These are phyloP conservation scores for Entophlyctis luteolus DNA, from an alignment of 192 early-diverging fungal genomes.

Conservation along the genomic window DNA sequence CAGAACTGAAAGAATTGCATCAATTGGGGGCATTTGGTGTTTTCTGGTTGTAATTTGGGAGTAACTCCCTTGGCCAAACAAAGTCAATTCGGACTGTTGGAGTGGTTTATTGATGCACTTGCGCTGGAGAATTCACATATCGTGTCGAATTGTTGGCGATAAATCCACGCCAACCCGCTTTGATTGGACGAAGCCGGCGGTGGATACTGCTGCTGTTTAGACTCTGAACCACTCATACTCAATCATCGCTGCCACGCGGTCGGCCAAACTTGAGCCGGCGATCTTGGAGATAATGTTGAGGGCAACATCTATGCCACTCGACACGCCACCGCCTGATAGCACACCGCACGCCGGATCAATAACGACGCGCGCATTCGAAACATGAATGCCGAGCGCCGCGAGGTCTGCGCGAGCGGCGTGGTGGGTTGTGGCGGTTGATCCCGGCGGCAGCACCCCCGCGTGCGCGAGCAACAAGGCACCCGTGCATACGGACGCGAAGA, in stretches of 20 bases:
- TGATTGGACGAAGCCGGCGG: too few relatives aligned
- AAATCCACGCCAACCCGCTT: too few relatives aligned
- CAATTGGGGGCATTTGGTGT: not conserved
- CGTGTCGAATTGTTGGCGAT: too few relatives aligned
- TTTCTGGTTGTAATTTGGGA: not conserved
- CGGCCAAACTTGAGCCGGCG: not conserved
- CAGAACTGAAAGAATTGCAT: constrained; percentile 48
- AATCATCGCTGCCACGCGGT: not conserved
- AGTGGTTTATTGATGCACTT: too few relatives aligned
- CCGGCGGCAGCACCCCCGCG: not conserved
- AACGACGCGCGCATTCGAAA: constrained; percentile 7
- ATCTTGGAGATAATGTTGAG: not conserved
- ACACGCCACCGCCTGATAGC: not conserved
- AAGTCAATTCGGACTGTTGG: too few relatives aligned
- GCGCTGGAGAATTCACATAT: too few relatives aligned
- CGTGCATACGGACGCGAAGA: constrained; percentile 7
- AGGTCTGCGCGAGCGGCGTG: not conserved
- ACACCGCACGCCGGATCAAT: not conserved
- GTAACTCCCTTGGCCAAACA: not conserved
- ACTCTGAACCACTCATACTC: constrained; percentile 1
- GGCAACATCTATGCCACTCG: constrained; percentile 6
- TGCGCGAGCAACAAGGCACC: constrained; percentile 3
- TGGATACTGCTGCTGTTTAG: too few relatives aligned
- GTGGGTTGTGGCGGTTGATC: not conserved
- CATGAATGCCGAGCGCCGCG: not conserved